Base-by-base conservation (phyloP, 2,329 filamentous ascomycete genomes). In the Curvularia lunata region DNA sequence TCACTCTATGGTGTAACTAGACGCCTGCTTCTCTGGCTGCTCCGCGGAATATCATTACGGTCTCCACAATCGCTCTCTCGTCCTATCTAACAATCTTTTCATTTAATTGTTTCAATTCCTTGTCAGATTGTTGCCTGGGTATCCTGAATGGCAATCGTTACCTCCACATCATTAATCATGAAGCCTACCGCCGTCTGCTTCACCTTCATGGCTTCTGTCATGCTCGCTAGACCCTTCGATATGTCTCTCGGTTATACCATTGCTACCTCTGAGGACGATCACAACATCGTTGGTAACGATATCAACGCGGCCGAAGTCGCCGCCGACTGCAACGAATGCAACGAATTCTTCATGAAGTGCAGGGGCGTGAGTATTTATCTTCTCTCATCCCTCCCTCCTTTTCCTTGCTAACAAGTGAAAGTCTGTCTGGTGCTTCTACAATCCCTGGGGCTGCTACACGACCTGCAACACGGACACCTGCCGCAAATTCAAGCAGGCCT, bases 201-300 rank as follows among this genome's bases (percentile, higher is more conserved):
- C 12, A 25, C 23, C 48, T 16, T 27, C 32, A 25, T 56, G n/a
- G 27, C 54, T 5, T 19, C 54, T 27, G 27, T 56, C 27, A 19
- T 23, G 2, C 18, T 46, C 12, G 48, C 41, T 21, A 47, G 34
- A 42, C 42, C 54, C 5, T 9, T 34, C 25, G 27, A 25, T 6
- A 25, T 23, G 32, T 13, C 42, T 3, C 3, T 13, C 5, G 43
- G 18, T 7, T 2, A 9, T 19, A 8, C 41, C 9, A 10, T 23
- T 25, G 19, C 16, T 25, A n/a, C n/a, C 23, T 5, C 23, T 12
- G 41, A 43, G 13, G 21, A 23, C 7, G 16, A 43, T 6, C 23
- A 2, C 5, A 23, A 8, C 13, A n/a, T 13, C 23, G 27, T 3
- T 23, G 21, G 6, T 16, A 16, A 3, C 13, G 6, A 43, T 6